Evolutionary conservation across 108 stramenopile genomes (phyloP).

Genomic region (Epipyxis sp.): DNA sequence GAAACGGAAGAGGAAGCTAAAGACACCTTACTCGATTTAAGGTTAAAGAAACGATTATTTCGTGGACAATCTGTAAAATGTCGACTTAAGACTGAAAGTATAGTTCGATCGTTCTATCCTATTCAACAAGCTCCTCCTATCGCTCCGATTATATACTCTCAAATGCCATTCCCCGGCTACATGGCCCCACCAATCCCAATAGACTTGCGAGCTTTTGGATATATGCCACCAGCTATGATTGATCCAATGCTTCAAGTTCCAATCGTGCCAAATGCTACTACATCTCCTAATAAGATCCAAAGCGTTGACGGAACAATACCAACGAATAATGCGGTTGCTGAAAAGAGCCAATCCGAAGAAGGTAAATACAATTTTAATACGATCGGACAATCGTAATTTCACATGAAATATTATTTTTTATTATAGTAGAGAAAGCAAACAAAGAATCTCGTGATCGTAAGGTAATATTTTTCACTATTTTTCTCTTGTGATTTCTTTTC

Average conservation of each 20-base stretch:
- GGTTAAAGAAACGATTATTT: slow-evolving; percentile 46
- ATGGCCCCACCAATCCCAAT: background rate
- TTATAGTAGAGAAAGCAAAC: too few relatives aligned
- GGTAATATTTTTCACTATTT: too few relatives aligned
- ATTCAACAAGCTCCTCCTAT: slow-evolving; percentile 2
- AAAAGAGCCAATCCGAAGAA: too few relatives aligned
- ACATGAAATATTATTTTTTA: too few relatives aligned
- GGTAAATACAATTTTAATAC: too few relatives aligned
- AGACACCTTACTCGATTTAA: slow-evolving; percentile 49
- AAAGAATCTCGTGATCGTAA: too few relatives aligned
- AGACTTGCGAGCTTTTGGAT: background rate
- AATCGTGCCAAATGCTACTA: background rate
- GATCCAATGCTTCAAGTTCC: too few relatives aligned
- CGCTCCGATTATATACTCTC: background rate
- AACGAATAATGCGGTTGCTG: too few relatives aligned
- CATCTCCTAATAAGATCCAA: too few relatives aligned
- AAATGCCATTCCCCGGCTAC: background rate
- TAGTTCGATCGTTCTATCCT: slow-evolving; percentile 52
- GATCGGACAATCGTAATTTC: too few relatives aligned
- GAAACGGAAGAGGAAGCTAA: slow-evolving; percentile 56
- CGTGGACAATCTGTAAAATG: slow-evolving; percentile 56
- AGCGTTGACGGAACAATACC: too few relatives aligned
- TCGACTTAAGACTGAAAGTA: slow-evolving; percentile 56
- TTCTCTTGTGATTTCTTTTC: too few relatives aligned
- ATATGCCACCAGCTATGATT: background rate